Evolutionary conservation across 1,139 yeast species (phyloP), one percentile per base, ranked within the genome.

Genomic region (Pichia inconspicua): DNA sequence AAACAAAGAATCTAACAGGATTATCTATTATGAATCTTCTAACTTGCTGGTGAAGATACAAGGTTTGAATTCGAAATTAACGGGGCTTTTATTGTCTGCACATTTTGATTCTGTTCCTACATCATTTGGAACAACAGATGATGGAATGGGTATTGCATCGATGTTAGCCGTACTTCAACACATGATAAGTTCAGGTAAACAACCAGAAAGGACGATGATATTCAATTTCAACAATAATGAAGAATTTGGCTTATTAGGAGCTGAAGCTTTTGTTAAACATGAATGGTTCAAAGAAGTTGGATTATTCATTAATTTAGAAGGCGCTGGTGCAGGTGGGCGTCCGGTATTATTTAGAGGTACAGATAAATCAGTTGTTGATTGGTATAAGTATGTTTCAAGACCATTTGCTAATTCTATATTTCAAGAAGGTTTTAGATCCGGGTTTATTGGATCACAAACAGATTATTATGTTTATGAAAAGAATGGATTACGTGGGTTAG

Each of bases 101-200:
- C 97, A 90, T 66, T 90, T 70, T 60, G 97, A 90, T 67, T 81
- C 94, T 9, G 97, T 89, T 3, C 95, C 96, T 15, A 78, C 95
- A 3, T 82, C 90, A 14, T 79, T 71, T 60, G 97, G 97, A 30
- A 80, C 94, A 5, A 89, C 97, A 7, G 97, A 90, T 64, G 96
- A 87, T 61, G 97, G 97, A 0, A 82, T 83, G 70, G 97, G 97
- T n/a, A 73, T 87, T 52, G 95, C 92, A 1, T 75, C 92, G 7
- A 69, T 88, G 74, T 69, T 89, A 41, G 95, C 92, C 1, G 69
- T 85, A 2, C 68, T 89, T 52, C 71, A 78, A 42, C 67, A 78
- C 55, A 77, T 71, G 55, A 19, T 40, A 4, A 61, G 78, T 1
- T 53, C 59, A 0, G 59, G 68, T 0, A 65, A 68, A 0, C 81